phyloP scores from a whole-genome alignment of 2,329 filamentous ascomycete genomes.

The Thielaviopsis musarum region DNA sequence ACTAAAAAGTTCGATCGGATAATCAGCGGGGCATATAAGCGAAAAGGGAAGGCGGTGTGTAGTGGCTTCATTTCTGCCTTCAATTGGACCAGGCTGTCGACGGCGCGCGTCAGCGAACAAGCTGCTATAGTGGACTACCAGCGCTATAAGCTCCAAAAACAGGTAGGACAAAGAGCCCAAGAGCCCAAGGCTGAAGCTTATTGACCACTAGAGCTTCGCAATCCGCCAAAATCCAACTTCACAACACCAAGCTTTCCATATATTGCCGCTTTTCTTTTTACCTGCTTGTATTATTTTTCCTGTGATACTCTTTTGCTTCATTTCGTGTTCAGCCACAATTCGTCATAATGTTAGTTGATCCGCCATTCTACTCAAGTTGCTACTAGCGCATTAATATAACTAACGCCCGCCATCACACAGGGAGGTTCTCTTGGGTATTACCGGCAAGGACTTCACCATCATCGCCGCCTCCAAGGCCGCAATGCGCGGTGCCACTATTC shows the following conservation, averaged over 20 bases:
- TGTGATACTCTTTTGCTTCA: background rate
- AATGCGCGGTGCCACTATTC: constrained; percentile 91
- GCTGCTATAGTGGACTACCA: constrained; percentile 7
- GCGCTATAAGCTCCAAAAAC: constrained; percentile 8
- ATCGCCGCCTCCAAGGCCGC: constrained; percentile 94
- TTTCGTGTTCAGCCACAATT: background rate
- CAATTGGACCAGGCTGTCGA: constrained; percentile 11
- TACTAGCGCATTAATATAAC: background rate
- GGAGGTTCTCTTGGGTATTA: constrained; percentile 97
- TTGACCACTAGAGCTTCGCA: background rate
- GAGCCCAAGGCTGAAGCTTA: constrained; percentile 9
- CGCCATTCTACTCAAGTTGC: background rate
- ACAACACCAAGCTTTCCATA: background rate
- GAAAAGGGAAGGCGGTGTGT: constrained; percentile 18
- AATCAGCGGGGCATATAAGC: constrained; percentile 12
- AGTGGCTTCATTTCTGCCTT: constrained; percentile 17
- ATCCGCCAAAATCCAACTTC: background rate
- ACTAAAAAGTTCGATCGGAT: constrained; percentile 12
- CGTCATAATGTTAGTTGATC: constrained; percentile 4
- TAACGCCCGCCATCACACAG: constrained; percentile 27
- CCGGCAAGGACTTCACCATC: constrained; percentile 97
- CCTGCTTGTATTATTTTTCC: constrained; percentile 2
- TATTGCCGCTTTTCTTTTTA: background rate
- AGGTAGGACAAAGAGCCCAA: constrained; percentile 1
- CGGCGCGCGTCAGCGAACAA: constrained; percentile 9